Evolutionary conservation across 2,329 filamentous ascomycete species (phyloP), one percentile per base, ranked within the genome.

Genomic region (Alternaria panax): DNA sequence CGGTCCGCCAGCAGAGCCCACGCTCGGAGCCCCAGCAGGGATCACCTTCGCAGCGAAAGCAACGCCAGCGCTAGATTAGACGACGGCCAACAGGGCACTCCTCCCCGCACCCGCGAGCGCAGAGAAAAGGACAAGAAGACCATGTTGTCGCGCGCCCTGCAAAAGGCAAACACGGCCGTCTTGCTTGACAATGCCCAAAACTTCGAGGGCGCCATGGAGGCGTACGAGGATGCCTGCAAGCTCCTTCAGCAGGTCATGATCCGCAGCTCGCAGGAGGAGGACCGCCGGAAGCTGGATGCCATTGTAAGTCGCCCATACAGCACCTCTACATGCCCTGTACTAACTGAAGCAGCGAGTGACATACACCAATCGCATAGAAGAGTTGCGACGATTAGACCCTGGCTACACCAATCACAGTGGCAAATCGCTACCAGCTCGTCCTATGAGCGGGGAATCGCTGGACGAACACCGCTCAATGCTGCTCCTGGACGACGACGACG

Each of bases 171-270:
- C 74, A 94, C 92, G 12, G 95, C 95, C 22, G 95, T 99, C 25
- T 86, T 97, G 67, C 86, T 99, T 40, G 95, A 99, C 80, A 98
- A 97, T 85, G 93, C 92, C 14, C 92, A 95, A 72, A 97, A 98
- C 73, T 94, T 95, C 64, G 92, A 94, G 75, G 93, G 92, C 40
- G 95, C 95, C 18, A 89, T 96, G 74, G 88, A 92, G 71, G 93
- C 94, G 14, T 99, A 99, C 75, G 84, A 87, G 11, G 95, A 99
- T 79, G 95, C 96, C 4, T 99, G 95, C 75, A 87, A 89, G 55
- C 83, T 99, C 59, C 81, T 99, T 54, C 90, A 94, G 67, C 89
- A 96, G 71, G 95, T 99, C 5, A 90, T 99, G 81, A 82, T 89
- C 57, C 88, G 92, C 69, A 97, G 92, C 58, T 89, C 89, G 11